These are phyloP conservation scores for Colletotrichum sidae DNA, from an alignment of 2,329 filamentous ascomycete genomes.

Conservation along the genomic window DNA sequence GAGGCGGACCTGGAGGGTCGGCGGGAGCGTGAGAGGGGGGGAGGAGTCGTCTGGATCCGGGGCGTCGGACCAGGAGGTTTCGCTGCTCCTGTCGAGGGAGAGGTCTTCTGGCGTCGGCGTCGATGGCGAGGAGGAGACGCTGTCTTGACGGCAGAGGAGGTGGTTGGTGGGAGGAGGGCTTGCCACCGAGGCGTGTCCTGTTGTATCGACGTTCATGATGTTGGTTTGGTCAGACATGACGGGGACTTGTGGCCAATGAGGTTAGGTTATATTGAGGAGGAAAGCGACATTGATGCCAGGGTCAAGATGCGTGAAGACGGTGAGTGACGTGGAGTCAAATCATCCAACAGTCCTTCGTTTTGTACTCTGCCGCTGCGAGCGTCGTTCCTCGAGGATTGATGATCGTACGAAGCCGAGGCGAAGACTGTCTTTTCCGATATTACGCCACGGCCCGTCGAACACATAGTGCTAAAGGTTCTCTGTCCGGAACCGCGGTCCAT, in stretches of 20 bases:
- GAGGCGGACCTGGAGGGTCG: neutral
- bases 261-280: no score
- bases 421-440: no score
- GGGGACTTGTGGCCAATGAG: no score
- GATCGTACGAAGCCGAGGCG: neutral
- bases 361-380: no score
- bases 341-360: no score
- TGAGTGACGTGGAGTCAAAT: no score
- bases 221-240: neutral
- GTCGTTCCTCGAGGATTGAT: neutral
- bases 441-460: constrained; percentile 5
- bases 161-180: no score
- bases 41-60: neutral
- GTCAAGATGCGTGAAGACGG: no score
- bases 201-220: neutral
- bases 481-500: constrained; percentile 2
- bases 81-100: constrained; percentile 4
- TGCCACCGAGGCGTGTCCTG: neutral
- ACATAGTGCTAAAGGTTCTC: neutral
- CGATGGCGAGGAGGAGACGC: constrained; percentile 6
- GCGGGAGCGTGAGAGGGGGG: neutral
- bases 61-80: constrained; percentile 20
- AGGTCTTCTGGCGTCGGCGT: neutral
- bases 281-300: no score
- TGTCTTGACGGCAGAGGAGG: neutral